A percentile compares a stretch with the other conserved stretches of the same genome.
Conservation (phyloP, 352 stramenopile species). For the Pythium rhizo-oryzae region DNA sequence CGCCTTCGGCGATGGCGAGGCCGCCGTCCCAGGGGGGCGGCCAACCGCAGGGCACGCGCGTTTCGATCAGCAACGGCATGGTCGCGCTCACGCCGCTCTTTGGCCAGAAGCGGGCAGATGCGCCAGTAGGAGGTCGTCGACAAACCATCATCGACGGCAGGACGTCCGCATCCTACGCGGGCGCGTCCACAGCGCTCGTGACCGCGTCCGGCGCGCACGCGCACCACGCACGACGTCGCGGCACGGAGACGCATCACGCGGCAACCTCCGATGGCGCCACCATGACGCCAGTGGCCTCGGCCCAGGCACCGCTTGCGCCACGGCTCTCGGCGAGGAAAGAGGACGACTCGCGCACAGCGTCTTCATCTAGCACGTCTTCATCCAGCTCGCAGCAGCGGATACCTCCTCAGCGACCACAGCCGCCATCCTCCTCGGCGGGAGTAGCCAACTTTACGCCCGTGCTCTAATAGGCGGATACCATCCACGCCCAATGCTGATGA, state of each 20-base stretch:
- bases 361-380: neutral
- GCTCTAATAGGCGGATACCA: slow-evolving; percentile 9
- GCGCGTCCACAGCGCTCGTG: neutral
- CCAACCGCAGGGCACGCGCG: neutral
- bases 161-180: slow-evolving; percentile 4
- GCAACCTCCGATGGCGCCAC: neutral
- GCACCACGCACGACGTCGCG: slow-evolving; percentile 1
- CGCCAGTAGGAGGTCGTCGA: slow-evolving; percentile 6
- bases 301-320: neutral
- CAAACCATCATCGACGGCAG: slow-evolving; percentile 22
- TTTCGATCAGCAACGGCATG: slow-evolving; percentile 43
- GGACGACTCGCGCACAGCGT: slow-evolving; percentile 25
- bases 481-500: too few species aligned
- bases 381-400: slow-evolving; percentile 18
- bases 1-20: slow-evolving; percentile 3
- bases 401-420: slow-evolving; percentile 15
- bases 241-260: neutral
- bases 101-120: slow-evolving; percentile 3
- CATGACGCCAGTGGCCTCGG: neutral
- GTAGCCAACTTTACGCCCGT: slow-evolving; percentile 16
- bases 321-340: slow-evolving; percentile 26
- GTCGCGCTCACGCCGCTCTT: slow-evolving; percentile 37
- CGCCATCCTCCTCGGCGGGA: neutral
- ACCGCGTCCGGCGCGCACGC: slow-evolving; percentile 2
- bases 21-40: slow-evolving; percentile 20